Conservation (phyloP, 768 basidiomycete genomes). For the Gymnopilus dilepis region DNA sequence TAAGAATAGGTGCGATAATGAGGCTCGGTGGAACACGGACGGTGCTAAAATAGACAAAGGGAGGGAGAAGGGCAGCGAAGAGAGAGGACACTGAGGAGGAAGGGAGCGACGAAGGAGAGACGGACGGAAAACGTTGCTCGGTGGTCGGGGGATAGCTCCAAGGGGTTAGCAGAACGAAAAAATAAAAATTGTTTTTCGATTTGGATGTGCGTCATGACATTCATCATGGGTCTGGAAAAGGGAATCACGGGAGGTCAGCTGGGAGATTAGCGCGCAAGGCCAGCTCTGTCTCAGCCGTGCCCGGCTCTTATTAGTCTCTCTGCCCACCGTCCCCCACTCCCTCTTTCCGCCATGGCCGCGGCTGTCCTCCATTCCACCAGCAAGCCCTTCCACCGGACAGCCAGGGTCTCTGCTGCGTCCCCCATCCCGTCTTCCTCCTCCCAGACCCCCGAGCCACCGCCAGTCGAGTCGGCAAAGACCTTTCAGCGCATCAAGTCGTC, state of each 20-base stretch:
- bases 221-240: not conserved
- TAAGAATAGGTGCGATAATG: constrained; percentile 3
- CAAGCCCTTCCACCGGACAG: constrained; percentile 50
- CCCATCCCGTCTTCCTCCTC: constrained; percentile 44
- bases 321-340: not conserved
- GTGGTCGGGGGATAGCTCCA: not conserved
- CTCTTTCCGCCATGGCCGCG: constrained; percentile 10
- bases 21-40: constrained; percentile 3
- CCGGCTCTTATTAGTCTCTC: constrained; percentile 5
- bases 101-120: not conserved
- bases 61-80: not conserved
- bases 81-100: not conserved
- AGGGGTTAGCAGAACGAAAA: not conserved
- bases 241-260: constrained; percentile 9
- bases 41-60: not conserved
- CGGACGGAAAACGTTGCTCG: constrained; percentile 4
- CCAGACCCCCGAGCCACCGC: constrained; percentile 34
- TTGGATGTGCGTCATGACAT: constrained; percentile 2
- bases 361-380: constrained; percentile 38
- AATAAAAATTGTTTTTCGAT: not conserved
- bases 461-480: constrained; percentile 51
- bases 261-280: constrained; percentile 2
- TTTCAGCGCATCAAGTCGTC: constrained; percentile 71
- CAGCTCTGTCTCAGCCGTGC: constrained; percentile 2
- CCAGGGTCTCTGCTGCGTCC: constrained; percentile 10